Evolutionary conservation across 495 filamentous ascomycete genomes (phyloP).

Genomic region (Antarctomyces pellizariae): DNA sequence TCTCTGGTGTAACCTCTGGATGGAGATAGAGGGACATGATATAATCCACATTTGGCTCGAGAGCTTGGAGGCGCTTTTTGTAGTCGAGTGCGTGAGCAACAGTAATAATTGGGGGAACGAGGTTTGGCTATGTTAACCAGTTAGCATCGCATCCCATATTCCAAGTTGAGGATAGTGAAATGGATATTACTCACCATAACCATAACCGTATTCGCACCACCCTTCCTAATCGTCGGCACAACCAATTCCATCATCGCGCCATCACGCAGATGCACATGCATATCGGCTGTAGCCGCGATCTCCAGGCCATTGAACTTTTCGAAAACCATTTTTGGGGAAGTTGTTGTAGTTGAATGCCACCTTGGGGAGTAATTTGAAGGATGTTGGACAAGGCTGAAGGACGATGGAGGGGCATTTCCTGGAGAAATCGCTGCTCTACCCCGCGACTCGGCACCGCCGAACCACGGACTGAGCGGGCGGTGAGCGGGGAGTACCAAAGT

Average conservation of each 20-base stretch:
- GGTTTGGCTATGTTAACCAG: constrained; percentile 15
- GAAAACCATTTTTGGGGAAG: constrained; percentile 22
- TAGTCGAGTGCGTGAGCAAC: constrained; percentile 58
- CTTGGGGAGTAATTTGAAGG: no score
- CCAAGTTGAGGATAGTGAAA: no score
- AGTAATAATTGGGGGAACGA: constrained; percentile 45
- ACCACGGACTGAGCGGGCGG: no score
- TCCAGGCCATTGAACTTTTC: constrained; percentile 22
- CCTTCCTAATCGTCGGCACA: constrained; percentile 44
- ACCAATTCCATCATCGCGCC: constrained; percentile 66
- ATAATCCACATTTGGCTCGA: constrained; percentile 53
- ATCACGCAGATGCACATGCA: constrained; percentile 55
- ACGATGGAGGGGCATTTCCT: no score
- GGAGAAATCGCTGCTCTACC: no score
- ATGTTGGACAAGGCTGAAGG: no score
- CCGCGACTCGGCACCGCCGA: no score
- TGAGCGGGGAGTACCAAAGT: no score
- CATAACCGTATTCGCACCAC: constrained; percentile 49
- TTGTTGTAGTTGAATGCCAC: no score
- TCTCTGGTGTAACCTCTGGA: constrained; percentile 50
- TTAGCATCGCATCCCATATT: no score
- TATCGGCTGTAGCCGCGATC: constrained; percentile 50
- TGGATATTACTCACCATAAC: constrained; percentile 38
- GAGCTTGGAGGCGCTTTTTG: constrained; percentile 33
- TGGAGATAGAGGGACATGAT: constrained; percentile 76